Evolutionary conservation across 2,329 filamentous ascomycete species (phyloP), one percentile per base, ranked within the genome.

Genomic region (Fusarium subtropicale): DNA sequence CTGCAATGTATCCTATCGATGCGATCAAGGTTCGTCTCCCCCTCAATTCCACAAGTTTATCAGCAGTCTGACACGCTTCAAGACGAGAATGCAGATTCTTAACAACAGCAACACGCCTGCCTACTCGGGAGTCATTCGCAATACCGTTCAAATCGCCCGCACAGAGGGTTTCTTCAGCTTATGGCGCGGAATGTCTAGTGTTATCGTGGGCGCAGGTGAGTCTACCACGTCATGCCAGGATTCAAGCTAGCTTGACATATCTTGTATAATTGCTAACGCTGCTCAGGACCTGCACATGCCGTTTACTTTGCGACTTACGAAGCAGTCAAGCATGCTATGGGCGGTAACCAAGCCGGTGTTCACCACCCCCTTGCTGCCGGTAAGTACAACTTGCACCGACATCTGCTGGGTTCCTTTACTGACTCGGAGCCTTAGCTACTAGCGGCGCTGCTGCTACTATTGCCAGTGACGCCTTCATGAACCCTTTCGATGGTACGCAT

Each of bases 301-400:
- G 94, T 99, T 61, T 98, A 99, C 80, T 99, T 99, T 81, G 95
- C 94, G 57, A 98, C 96, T 41, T 99, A 98, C 80, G 96, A 99
- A 84, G 90, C 93, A 63, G 94, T 98, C 67, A 99, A 99, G 85
- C 94, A 99, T 76, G 83, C 94, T 45, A 96, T 97, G 84, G 96
- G 96, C 61, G 96, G 95, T 48, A 98, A 98, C 78, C 89, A 91
- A 77, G 90, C 86, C 62, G 93, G 93, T 64, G 90, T 91, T 56
- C 95, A 99, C 78, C 95, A 99, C 78, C 95, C 95, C 31, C 83
- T 98, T 57, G 96, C 96, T 80, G 94, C 95, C 77, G 93, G 94
- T 97, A 83, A 80, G 87, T 46, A 33, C 38, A 20, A 44, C 24
- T 22, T 24, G 41, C 20, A 12, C 39, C 34, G 20, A 22, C 26